Percentiles rank a stretch among this genome's conserved stretches.
phyloP scores from a whole-genome alignment of 495 filamentous ascomycete genomes.

The Aspergillus sparsus region DNA sequence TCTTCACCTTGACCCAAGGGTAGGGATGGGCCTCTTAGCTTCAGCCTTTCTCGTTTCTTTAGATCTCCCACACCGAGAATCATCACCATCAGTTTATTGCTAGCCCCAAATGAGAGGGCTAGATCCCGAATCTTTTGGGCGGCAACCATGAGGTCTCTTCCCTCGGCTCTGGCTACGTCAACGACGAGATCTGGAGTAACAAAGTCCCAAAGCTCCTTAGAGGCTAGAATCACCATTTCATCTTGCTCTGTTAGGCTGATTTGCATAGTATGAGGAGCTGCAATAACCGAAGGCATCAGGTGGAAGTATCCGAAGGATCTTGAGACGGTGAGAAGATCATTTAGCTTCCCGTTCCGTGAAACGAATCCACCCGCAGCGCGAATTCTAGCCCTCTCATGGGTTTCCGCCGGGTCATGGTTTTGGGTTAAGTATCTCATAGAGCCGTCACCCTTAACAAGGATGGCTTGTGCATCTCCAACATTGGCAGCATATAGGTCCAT shows the following conservation, averaged over 20 bases:
- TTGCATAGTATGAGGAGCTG: constrained; percentile 80
- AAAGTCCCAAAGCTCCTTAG: constrained; percentile 92
- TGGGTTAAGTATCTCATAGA: constrained; percentile 75
- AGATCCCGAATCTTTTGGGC: constrained; percentile 93
- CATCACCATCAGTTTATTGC: constrained; percentile 97
- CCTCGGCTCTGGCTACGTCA: constrained; percentile 84
- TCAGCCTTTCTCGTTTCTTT: constrained; percentile 74
- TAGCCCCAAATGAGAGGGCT: constrained; percentile 91
- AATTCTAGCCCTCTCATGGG: constrained; percentile 80
- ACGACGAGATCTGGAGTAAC: constrained; percentile 83
- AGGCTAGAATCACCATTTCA: constrained; percentile 90
- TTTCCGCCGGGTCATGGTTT: constrained; percentile 89
- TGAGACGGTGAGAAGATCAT: constrained; percentile 87
- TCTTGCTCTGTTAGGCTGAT: constrained; percentile 83
- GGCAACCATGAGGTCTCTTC: constrained; percentile 90
- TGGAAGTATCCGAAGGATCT: constrained; percentile 93
- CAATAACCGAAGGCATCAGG: constrained; percentile 89
- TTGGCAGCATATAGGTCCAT: constrained; percentile 94
- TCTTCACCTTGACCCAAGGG: constrained; percentile 71
- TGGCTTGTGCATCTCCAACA: constrained; percentile 90
- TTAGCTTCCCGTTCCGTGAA: constrained; percentile 88
- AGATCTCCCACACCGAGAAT: constrained; percentile 89
- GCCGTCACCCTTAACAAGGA: constrained; percentile 87
- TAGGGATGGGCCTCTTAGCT: constrained; percentile 72
- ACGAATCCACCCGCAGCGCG: constrained; percentile 95